A percentile compares a stretch with the other conserved stretches of the same genome.
Conservation (phyloP, 1,284 basidiomycete species). For the Ustilago curta region DNA sequence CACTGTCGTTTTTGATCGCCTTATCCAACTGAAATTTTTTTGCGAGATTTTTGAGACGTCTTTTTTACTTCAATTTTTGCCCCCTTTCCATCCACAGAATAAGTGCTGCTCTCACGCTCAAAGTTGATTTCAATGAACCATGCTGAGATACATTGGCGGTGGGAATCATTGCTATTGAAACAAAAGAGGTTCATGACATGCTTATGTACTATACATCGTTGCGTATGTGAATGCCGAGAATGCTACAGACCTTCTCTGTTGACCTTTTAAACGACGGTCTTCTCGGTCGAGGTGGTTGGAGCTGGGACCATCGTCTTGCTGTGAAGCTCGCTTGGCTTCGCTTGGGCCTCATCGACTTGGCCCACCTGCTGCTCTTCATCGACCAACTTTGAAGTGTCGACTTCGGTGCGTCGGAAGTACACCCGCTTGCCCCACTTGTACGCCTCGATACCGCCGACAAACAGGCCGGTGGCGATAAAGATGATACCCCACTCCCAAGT, state of each 20-base stretch:
- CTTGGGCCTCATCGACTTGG: conserved; percentile 7
- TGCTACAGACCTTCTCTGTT: not conserved
- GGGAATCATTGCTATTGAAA: conserved; percentile 4
- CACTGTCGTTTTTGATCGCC: conserved; percentile 40
- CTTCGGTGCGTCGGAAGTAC: conserved; percentile 33
- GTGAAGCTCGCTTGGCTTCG: conserved; percentile 13
- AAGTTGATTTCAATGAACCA: not conserved
- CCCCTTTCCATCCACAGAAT: not conserved
- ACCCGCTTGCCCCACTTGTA: conserved; percentile 66
- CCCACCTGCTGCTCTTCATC: conserved; percentile 39
- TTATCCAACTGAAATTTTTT: too few relatives aligned
- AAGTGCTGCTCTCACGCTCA: not conserved
- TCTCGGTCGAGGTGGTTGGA: conserved; percentile 27
- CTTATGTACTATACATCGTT: conserved; percentile 4
- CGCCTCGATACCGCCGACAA: conserved; percentile 60
- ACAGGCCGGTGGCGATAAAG: conserved; percentile 61
- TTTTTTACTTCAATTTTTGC: not conserved
- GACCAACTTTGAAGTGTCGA: conserved; percentile 25
- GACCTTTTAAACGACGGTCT: conserved; percentile 14
- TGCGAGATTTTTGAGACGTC: not conserved
- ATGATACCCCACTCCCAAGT: conserved; percentile 69
- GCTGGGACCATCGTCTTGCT: conserved; percentile 39
- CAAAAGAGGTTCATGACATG: conserved; percentile 11
- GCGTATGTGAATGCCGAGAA: conserved; percentile 5
- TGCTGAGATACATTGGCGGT: not conserved